Conservation (phyloP, 768 basidiomycete species). For the Naematelia encephala region DNA sequence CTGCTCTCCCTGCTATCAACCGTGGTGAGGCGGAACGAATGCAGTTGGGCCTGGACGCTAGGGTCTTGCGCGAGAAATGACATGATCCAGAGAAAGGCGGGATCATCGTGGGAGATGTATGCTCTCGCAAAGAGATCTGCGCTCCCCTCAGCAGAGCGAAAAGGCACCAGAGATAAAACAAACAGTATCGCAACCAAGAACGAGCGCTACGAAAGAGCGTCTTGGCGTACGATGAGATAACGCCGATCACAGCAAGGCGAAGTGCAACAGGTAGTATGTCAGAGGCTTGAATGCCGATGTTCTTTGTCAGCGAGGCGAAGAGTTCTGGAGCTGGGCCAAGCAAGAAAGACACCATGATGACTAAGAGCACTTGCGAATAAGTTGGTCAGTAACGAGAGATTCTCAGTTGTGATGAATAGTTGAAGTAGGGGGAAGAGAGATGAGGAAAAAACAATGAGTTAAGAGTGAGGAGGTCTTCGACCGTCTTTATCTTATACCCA, state of each 20-base stretch:
- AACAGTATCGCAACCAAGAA: neutral
- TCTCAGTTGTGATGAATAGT: too few species aligned
- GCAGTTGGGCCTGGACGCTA: slow-evolving; percentile 26
- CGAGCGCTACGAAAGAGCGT: neutral
- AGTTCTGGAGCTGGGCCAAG: neutral
- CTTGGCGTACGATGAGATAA: neutral
- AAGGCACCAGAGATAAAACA: neutral
- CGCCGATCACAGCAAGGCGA: neutral
- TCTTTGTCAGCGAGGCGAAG: neutral
- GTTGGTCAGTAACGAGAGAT: neutral
- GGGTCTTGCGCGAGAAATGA: slow-evolving; percentile 35
- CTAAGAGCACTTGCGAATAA: neutral
- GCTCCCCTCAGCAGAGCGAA: neutral
- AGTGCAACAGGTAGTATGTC: neutral
- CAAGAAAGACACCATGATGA: neutral
- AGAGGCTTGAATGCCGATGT: neutral
- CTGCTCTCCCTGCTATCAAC: slow-evolving; percentile 15
- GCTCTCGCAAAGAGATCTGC: slow-evolving; percentile 34
- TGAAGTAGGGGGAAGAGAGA: too few species aligned
- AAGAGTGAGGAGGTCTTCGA: too few species aligned
- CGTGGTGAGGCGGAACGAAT: slow-evolving; percentile 27
- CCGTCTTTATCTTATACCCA: too few species aligned
- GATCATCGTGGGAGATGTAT: slow-evolving; percentile 22
- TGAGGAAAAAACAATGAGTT: too few species aligned
- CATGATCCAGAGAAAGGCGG: slow-evolving; percentile 32